Percentiles rank a stretch among this genome's conserved stretches.
phyloP scores from a whole-genome alignment of 176 grass and related monocot species.

The Ampelocalamus luodianensis region DNA sequence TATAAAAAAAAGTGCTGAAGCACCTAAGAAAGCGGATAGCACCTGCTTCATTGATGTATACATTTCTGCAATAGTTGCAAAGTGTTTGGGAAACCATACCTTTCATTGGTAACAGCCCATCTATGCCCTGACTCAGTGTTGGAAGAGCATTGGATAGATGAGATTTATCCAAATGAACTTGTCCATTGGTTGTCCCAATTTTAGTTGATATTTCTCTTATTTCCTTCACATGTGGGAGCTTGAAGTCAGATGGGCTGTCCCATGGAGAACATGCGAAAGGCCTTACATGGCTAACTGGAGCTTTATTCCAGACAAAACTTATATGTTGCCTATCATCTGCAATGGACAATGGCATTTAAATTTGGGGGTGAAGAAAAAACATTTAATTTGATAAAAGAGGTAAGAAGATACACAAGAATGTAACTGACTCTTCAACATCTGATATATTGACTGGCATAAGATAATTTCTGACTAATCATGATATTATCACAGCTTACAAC shows the following conservation, averaged over 20 bases:
- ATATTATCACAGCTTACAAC: neutral
- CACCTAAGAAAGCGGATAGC: slow-evolving; percentile 18
- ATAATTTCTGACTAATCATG: slow-evolving; percentile 20
- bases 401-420: neutral
- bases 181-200: slow-evolving; percentile 53
- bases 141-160: slow-evolving; percentile 46
- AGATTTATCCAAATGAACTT: slow-evolving; percentile 56
- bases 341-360: slow-evolving; percentile 36
- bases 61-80: slow-evolving; percentile 36
- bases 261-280: slow-evolving; percentile 55
- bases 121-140: slow-evolving; percentile 51
- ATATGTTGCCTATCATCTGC: slow-evolving; percentile 83
- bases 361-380: slow-evolving; percentile 12
- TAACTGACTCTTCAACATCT: neutral
- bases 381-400: slow-evolving; percentile 1
- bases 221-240: slow-evolving; percentile 59
- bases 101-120: slow-evolving; percentile 63
- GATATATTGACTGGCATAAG: neutral
- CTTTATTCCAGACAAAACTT: slow-evolving; percentile 88
- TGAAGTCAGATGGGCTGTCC: slow-evolving; percentile 71
- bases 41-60: slow-evolving; percentile 20
- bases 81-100: slow-evolving; percentile 51
- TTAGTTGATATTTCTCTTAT: slow-evolving; percentile 58
- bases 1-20: neutral
- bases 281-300: slow-evolving; percentile 57